phyloP scores from a whole-genome alignment of 1,284 basidiomycete genomes.

The Papiliotrema flavescens region DNA sequence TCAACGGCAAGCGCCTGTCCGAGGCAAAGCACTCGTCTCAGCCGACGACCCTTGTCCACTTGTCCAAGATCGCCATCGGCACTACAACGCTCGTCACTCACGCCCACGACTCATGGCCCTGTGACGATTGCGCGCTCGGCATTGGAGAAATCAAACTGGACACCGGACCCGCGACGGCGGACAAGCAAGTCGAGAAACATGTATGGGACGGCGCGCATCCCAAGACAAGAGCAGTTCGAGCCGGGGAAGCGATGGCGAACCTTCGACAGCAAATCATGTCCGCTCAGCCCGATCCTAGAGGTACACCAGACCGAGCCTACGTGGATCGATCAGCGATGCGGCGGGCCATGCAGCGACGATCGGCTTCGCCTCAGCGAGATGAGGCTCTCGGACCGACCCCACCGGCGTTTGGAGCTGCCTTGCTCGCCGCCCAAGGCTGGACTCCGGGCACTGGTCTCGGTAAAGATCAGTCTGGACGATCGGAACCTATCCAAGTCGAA shows the following conservation, averaged over 20 bases:
- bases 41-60: slow-evolving; percentile 31
- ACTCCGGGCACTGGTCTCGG: slow-evolving; percentile 35
- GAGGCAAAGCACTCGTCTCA: slow-evolving; percentile 33
- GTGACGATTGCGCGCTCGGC: slow-evolving; percentile 34
- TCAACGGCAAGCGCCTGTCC: slow-evolving; percentile 26
- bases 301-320: slow-evolving; percentile 14
- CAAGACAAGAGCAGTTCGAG: not conserved
- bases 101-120: slow-evolving; percentile 45
- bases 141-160: slow-evolving; percentile 35
- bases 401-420: slow-evolving; percentile 14
- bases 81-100: slow-evolving; percentile 39
- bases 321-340: slow-evolving; percentile 43
- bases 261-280: slow-evolving; percentile 30
- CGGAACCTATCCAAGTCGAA: slow-evolving; percentile 27
- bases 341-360: slow-evolving; percentile 4
- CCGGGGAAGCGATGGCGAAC: slow-evolving; percentile 25
- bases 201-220: slow-evolving; percentile 17
- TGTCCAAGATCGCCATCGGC: slow-evolving; percentile 33
- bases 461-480: slow-evolving; percentile 24
- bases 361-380: not conserved
- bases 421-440: slow-evolving; percentile 43
- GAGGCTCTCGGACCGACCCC: not conserved
- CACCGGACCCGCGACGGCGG: slow-evolving; percentile 12
- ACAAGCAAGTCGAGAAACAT: not conserved
- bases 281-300: not conserved